A percentile compares a stretch with the other conserved stretches of the same genome.
Conservation (phyloP, 345 rosid species). For the Eucalyptus victrix region DNA sequence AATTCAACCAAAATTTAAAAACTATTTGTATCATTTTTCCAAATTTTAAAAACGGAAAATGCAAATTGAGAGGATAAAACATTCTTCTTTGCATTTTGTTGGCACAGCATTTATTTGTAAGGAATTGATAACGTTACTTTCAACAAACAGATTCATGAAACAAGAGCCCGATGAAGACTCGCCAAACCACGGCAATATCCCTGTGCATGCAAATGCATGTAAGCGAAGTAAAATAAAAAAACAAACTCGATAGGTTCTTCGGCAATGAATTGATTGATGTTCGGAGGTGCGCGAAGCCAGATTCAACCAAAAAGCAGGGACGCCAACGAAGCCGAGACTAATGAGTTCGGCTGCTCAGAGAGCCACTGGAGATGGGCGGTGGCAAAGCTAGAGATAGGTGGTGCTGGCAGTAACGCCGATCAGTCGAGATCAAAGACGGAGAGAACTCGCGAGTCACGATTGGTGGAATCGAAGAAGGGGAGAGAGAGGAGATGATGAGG, state of each 20-base stretch:
- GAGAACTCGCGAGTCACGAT: not conserved
- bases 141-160: not conserved
- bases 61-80: too few relatives aligned
- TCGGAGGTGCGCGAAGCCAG: not conserved
- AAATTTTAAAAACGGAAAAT: too few relatives aligned
- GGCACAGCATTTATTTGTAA: not conserved
- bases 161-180: not conserved
- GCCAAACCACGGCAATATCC: not conserved
- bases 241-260: not conserved
- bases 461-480: not conserved
- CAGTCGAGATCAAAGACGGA: not conserved
- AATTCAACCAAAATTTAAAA: too few relatives aligned
- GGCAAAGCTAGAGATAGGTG: not conserved
- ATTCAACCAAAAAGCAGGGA: not conserved
- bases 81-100: not conserved
- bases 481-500: not conserved
- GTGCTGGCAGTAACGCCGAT: not conserved
- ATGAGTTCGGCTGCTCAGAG: not conserved
- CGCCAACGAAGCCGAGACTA: not conserved
- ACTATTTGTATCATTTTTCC: too few relatives aligned
- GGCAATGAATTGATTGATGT: not conserved
- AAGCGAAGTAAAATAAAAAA: not conserved
- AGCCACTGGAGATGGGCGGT: not conserved
- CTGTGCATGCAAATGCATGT: not conserved
- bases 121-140: not conserved